Conservation (phyloP, 805 yeast genomes). For the Spencermartinsiella europaea region DNA sequence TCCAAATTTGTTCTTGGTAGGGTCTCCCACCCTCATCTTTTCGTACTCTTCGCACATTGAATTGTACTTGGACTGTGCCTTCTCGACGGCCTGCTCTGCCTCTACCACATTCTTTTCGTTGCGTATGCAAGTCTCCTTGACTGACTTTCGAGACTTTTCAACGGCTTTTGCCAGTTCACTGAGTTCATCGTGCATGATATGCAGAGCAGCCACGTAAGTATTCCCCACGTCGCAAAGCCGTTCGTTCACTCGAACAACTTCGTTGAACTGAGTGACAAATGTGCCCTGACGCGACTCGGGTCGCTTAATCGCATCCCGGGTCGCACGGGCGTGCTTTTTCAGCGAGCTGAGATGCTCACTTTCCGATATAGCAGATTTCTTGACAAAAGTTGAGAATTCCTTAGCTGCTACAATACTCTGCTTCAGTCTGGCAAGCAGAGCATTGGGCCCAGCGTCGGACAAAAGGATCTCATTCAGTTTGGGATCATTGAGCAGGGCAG, state of each 20-base stretch:
- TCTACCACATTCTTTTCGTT: conserved; percentile 83
- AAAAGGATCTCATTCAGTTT: conserved; percentile 31
- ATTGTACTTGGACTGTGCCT: conserved; percentile 74
- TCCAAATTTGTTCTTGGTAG: conserved; percentile 73
- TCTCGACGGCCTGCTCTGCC: conserved; percentile 77
- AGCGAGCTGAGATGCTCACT: conserved; percentile 72
- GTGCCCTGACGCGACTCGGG: conserved; percentile 56
- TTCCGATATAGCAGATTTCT: conserved; percentile 71
- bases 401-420: conserved; percentile 78
- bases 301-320: conserved; percentile 45
- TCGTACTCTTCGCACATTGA: conserved; percentile 84
- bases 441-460: conserved; percentile 57
- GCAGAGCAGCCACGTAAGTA: conserved; percentile 72
- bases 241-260: conserved; percentile 73
- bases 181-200: conserved; percentile 82
- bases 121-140: conserved; percentile 76
- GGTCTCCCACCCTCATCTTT: conserved; percentile 72
- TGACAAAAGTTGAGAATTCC: conserved; percentile 74
- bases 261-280: conserved; percentile 59
- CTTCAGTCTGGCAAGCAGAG: conserved; percentile 66
- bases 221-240: conserved; percentile 63
- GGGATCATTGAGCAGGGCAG: conserved; percentile 31
- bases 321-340: conserved; percentile 60
- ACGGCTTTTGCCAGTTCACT: conserved; percentile 64
- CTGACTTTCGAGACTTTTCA: conserved; percentile 62